Evolutionary conservation across 2,329 filamentous ascomycete species (phyloP), one percentile per base, ranked within the genome.

Genomic region (Fusarium sublunatum): DNA sequence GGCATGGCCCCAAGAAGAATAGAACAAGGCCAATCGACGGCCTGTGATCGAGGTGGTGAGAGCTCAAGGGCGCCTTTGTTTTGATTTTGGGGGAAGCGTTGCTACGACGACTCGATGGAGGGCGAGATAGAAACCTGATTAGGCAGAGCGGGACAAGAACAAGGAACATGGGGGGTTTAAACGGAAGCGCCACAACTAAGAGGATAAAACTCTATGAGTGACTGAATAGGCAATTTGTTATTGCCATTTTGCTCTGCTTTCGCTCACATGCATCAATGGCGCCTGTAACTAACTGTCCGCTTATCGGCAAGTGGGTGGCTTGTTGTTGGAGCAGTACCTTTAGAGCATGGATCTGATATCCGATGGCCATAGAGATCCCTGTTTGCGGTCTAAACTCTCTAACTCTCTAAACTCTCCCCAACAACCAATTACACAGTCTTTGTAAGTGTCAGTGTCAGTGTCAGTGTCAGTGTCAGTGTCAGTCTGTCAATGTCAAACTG

Each of bases 41-140:
- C 22, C 42, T 32, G 2, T 19, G 35, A 22, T 26, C 19, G 19
- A 53, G 34, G 24, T 38, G 35, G 26, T 38, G 34, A 45, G 50
- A 35, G 34, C 32, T 13, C 13, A 40, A 43, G 48, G 44, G 46
- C 51, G 47, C 26, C 6, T n/a, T 55, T 65, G 62, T 66, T 65
- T 58, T 59, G 42, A 24, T 53, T 19, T n/a, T 22, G 22, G 13
- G 19, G 7, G 31, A 34, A 2, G 31, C 31, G 61, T 65, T 65
- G 62, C 53, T 36, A 48, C 12, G 45, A 39, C 36, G 44, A 65
- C 53, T 42, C 32, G 50, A 43, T 53, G 50, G 8, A 43, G 46
- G 59, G 59, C 55, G 62, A 11, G 40, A 61, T 52, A 28, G 60
- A 61, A 54, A 43, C 49, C 22, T 42, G 42, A 35, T 51, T 46